Evolutionary conservation across 805 yeast genomes (phyloP).

Genomic region (Pichia scutulata): DNA sequence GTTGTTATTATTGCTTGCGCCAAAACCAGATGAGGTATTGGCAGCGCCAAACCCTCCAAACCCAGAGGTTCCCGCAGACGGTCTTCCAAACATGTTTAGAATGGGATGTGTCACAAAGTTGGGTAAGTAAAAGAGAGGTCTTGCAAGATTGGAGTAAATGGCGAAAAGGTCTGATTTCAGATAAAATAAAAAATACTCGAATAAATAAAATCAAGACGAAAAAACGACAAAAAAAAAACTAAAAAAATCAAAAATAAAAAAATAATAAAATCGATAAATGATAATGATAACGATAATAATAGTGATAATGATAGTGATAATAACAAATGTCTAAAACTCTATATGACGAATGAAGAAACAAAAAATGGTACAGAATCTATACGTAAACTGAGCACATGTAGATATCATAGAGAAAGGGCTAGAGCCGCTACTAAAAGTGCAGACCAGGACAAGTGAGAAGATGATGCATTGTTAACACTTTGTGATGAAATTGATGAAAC

Average conservation of each 20-base stretch:
- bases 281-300: no score
- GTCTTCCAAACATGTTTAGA: conserved; percentile 38
- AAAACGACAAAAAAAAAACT: no score
- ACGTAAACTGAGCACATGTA: no score
- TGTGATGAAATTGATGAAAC: neutral
- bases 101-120: neutral
- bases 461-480: neutral
- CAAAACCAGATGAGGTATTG: conserved; percentile 9
- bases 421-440: neutral
- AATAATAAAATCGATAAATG: no score
- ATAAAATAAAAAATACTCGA: no score
- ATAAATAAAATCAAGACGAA: no score
- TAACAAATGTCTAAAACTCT: no score
- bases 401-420: neutral
- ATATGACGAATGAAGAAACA: no score
- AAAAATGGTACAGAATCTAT: no score
- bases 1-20: conserved; percentile 1
- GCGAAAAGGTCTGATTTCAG: neutral
- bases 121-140: neutral
- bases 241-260: no score
- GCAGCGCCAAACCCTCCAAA: conserved; percentile 36
- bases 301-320: no score
- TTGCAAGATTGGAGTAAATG: neutral
- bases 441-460: neutral
- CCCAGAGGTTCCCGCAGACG: conserved; percentile 36